phyloP scores from a whole-genome alignment of 2,329 filamentous ascomycete species.

The Juglanconis juglandina region DNA sequence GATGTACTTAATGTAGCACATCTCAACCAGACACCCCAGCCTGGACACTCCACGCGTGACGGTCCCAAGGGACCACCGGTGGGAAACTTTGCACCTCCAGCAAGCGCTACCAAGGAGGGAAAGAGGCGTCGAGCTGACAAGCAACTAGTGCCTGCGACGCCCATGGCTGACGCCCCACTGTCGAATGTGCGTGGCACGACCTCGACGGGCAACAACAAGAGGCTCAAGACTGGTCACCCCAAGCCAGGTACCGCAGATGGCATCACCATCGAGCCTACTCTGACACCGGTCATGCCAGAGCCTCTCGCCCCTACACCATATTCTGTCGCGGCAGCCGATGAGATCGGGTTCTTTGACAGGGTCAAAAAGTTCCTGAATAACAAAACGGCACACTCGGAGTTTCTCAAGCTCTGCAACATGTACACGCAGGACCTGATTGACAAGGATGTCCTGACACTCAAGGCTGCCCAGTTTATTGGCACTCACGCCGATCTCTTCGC shows the following conservation, averaged over 20 bases:
- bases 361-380: constrained; percentile 96
- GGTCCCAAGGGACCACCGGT: constrained; percentile 84
- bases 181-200: constrained; percentile 34
- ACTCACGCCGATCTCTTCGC: constrained; percentile 83
- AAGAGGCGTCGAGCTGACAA: constrained; percentile 76
- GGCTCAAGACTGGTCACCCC: constrained; percentile 68
- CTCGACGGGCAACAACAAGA: constrained; percentile 55
- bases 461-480: constrained; percentile 81
- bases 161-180: constrained; percentile 36
- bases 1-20: constrained; percentile 52
- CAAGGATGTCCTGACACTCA: constrained; percentile 74
- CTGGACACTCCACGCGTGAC: constrained; percentile 47
- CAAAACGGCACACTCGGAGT: constrained; percentile 89
- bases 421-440: constrained; percentile 93
- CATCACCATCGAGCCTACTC: constrained; percentile 72
- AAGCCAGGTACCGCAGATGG: constrained; percentile 58
- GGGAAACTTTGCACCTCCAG: constrained; percentile 83
- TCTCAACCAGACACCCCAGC: constrained; percentile 54
- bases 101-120: constrained; percentile 79
- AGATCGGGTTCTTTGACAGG: constrained; percentile 90
- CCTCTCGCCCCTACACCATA: constrained; percentile 75
- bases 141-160: constrained; percentile 42
- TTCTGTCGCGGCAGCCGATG: constrained; percentile 73
- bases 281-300: constrained; percentile 84
- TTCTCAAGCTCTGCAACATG: constrained; percentile 93